Conservation (phyloP, 2,329 filamentous ascomycete genomes). For the Neopestalotiopsis rosae region DNA sequence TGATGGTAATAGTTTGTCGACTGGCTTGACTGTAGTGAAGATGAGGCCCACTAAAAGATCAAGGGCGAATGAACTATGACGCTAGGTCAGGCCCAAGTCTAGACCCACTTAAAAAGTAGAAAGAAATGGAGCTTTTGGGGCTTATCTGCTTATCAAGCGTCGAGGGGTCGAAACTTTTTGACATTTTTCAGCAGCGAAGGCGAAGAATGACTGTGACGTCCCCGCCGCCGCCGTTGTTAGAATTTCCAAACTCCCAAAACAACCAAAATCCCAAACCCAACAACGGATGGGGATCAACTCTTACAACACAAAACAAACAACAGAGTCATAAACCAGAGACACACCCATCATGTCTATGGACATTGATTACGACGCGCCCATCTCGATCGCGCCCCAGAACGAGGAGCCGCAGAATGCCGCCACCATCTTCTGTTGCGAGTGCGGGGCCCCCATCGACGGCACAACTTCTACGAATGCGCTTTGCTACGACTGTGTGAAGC, state of each 20-base stretch:
- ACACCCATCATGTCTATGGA: slow-evolving; percentile 14
- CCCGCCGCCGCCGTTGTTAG: neutral
- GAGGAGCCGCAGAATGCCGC: slow-evolving; percentile 8
- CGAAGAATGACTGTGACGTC: slow-evolving; percentile 10
- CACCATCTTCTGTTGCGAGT: slow-evolving; percentile 94
- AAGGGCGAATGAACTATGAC: neutral
- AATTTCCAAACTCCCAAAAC: neutral
- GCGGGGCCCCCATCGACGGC: slow-evolving; percentile 93
- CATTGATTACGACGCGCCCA: slow-evolving; percentile 14
- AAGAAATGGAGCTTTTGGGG: neutral
- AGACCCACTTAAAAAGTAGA: neutral
- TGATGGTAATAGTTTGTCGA: neutral
- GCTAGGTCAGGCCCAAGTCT: neutral
- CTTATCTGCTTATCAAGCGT: slow-evolving; percentile 19
- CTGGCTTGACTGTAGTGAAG: neutral
- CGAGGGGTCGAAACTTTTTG: slow-evolving; percentile 17
- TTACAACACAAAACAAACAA: neutral
- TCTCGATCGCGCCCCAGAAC: slow-evolving; percentile 15
- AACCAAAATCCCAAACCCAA: neutral
- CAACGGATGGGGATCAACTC: neutral
- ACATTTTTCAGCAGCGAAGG: slow-evolving; percentile 8
- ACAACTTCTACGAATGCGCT: slow-evolving; percentile 84
- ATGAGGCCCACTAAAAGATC: neutral
- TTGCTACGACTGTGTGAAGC: slow-evolving; percentile 94
- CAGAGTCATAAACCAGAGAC: neutral